These are phyloP conservation scores for Diaporthe aspalathi DNA, from an alignment of 2,329 filamentous ascomycete genomes.

Conservation along the genomic window DNA sequence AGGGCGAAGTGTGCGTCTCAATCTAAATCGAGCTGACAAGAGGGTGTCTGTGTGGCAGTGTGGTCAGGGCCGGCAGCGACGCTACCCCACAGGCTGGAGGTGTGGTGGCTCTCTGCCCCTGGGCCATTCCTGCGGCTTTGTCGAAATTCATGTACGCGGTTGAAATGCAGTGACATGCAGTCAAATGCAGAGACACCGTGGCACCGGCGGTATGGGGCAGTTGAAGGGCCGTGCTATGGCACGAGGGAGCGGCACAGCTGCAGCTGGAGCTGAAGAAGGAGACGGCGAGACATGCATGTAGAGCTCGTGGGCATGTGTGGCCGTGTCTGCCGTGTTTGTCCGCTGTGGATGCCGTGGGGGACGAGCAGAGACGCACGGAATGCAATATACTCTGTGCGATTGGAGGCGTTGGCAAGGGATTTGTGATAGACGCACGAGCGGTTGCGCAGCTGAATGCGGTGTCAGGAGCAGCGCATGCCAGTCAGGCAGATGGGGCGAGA, in stretches of 20 bases:
- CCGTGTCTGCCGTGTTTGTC: slow-evolving; percentile 36
- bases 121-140: neutral
- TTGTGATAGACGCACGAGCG: slow-evolving; percentile 1
- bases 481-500: neutral
- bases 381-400: slow-evolving; percentile 17
- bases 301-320: slow-evolving; percentile 24
- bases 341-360: slow-evolving; percentile 32
- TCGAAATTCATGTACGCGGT: slow-evolving; percentile 16
- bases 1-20: slow-evolving; percentile 30
- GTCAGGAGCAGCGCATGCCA: neutral
- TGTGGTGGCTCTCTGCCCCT: slow-evolving; percentile 26
- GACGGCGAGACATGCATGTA: slow-evolving; percentile 10
- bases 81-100: slow-evolving; percentile 24
- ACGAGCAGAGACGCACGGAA: slow-evolving; percentile 28
- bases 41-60: slow-evolving; percentile 29
- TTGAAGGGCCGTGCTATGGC: neutral
- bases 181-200: slow-evolving; percentile 17
- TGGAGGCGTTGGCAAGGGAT: neutral
- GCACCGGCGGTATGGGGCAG: slow-evolving; percentile 18
- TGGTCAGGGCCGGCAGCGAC: slow-evolving; percentile 13
- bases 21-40: slow-evolving; percentile 32
- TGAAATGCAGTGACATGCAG: slow-evolving; percentile 19
- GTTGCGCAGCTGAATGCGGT: slow-evolving; percentile 19
- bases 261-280: neutral
- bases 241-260: neutral